phyloP scores from a whole-genome alignment of 768 basidiomycete species.

The Hebeloma cylindrosporum region DNA sequence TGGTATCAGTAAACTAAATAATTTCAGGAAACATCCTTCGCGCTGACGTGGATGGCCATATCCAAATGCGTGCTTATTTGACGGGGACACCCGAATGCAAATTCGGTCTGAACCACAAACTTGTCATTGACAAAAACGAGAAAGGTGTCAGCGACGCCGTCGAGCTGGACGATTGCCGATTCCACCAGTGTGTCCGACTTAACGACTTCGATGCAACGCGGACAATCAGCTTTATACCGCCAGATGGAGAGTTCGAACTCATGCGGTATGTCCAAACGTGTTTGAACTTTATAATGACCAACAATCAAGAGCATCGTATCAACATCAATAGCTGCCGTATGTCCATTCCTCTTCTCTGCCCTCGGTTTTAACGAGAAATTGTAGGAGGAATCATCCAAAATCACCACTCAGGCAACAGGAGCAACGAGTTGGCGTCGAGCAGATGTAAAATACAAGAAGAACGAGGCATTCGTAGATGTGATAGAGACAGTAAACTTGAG shows the following conservation, averaged over 20 bases:
- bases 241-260: slow-evolving; percentile 98
- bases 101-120: slow-evolving; percentile 97
- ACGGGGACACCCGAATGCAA: slow-evolving; percentile 98
- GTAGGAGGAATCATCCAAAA: slow-evolving; percentile 96
- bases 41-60: slow-evolving; percentile 98
- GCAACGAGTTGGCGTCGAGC: slow-evolving; percentile 93
- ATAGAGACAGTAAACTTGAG: slow-evolving; percentile 95
- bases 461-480: slow-evolving; percentile 99
- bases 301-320: slow-evolving; percentile 51
- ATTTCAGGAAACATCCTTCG: too few species aligned
- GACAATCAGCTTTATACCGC: slow-evolving; percentile 96
- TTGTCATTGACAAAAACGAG: slow-evolving; percentile 89
- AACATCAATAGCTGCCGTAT: slow-evolving; percentile 77
- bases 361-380: slow-evolving; percentile 4
- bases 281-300: neutral
- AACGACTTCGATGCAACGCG: slow-evolving; percentile 93
- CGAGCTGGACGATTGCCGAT: slow-evolving; percentile 96
- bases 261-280: slow-evolving; percentile 67
- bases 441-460: slow-evolving; percentile 99
- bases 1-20: too few species aligned
- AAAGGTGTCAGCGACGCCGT: slow-evolving; percentile 74
- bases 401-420: slow-evolving; percentile 96
- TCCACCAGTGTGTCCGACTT: slow-evolving; percentile 96
- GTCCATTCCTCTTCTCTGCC: neutral
- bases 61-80: slow-evolving; percentile 96